Base-by-base conservation (phyloP, 2,329 filamentous ascomycete genomes). In the Stromatinia cepivora region DNA sequence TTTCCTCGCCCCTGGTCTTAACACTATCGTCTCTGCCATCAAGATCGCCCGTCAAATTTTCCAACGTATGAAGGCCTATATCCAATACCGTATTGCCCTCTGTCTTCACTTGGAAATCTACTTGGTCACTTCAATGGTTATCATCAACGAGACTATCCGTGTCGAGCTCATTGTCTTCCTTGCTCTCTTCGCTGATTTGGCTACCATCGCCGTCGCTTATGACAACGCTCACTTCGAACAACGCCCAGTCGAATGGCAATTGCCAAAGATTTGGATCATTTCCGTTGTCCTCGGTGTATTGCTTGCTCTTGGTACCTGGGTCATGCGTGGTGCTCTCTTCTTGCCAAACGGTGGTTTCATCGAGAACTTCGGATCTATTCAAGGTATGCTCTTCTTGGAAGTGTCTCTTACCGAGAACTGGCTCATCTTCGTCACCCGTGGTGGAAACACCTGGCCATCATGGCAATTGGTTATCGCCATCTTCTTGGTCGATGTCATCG, bases 31-130 rank as follows among this genome's bases (percentile, higher is more conserved):
- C 77, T 92, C 95, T 80, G 92, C 93, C 70, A 87, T 97, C 76
- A 97, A 97, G 85, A 96, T 92, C 75, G 94, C 92, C 42, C 92
- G 93, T 78, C 93, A 96, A 82, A 97, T 97, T 81, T 97, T 97
- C 87, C 93, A 97, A 83, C 92, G 93, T 79, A 97, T 97, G 93
- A 95, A 97, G 83, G 91, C 93, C 72, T 97, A 97, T 84, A 92
- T 97, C 74, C 91, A 96, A 79, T 97, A 97, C 86, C 92, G 93
- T 87, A 97, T 97, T 78, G 93, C 93, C 66, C 84, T 97, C 76
- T 97, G 93, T 46, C 88, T 97, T 74, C 93, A 97, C 81, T 86
- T 97, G 78, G 92, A 95, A 83, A 88, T 93, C 79, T 93, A 92
- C 84, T 84, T 93, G 34, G 88, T 90, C 75, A 90, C 88, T 71